These are phyloP conservation scores for Harringtonia lauricola DNA, from an alignment of 2,329 filamentous ascomycete genomes.

Conservation along the genomic window DNA sequence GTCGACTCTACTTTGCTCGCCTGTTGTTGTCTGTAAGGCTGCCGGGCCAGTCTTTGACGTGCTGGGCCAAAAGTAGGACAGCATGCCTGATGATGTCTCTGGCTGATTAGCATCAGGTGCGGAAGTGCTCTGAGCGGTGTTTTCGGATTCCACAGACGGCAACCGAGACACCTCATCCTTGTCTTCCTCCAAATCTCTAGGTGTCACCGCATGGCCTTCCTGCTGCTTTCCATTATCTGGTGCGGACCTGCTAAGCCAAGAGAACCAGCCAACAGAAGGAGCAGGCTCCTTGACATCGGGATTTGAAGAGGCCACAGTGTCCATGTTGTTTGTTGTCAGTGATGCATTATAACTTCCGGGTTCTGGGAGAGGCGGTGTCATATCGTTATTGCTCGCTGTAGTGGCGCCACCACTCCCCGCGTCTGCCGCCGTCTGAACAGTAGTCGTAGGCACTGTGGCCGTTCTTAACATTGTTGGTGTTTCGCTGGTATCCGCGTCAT, in stretches of 20 bases:
- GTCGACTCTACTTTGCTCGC: slow-evolving; percentile 3
- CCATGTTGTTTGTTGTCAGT: too few species aligned
- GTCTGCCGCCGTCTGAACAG: not conserved
- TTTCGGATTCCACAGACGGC: not conserved
- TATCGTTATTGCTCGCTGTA: too few species aligned
- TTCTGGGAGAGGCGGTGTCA: too few species aligned
- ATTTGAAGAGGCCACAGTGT: not conserved
- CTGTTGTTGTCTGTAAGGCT: slow-evolving; percentile 2
- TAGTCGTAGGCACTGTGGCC: not conserved
- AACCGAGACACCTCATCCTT: slow-evolving; percentile 1
- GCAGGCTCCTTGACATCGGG: not conserved
- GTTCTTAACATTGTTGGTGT: not conserved
- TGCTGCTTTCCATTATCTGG: slow-evolving; percentile 8
- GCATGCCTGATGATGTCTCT: slow-evolving; percentile 11
- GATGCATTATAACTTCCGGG: too few species aligned
- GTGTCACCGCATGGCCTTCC: slow-evolving; percentile 9
- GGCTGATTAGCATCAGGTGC: slow-evolving; percentile 8
- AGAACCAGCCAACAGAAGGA: slow-evolving; percentile 7
- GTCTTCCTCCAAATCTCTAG: slow-evolving; percentile 7
- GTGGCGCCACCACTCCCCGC: too few species aligned
- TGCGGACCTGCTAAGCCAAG: slow-evolving; percentile 7
- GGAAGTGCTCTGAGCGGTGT: slow-evolving; percentile 4
- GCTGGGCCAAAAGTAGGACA: slow-evolving; percentile 23
- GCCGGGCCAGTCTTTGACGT: slow-evolving; percentile 8
- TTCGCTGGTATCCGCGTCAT: slow-evolving; percentile 9